Conservation (phyloP, 441 rosid genomes). For the Euphorbia celastroides region DNA sequence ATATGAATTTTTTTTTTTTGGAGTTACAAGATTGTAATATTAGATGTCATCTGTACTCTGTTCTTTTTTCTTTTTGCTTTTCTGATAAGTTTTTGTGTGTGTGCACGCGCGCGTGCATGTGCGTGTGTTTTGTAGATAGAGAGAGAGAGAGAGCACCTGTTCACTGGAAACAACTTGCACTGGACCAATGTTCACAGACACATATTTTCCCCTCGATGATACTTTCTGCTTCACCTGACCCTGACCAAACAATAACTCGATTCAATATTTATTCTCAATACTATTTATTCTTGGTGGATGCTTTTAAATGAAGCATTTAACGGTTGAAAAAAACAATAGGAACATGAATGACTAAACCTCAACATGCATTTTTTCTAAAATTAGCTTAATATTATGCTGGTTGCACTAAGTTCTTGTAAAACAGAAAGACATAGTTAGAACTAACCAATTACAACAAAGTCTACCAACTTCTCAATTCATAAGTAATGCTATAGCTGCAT, state of each 20-base stretch:
- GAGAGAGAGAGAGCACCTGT: conserved; percentile 59
- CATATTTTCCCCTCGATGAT: conserved; percentile 89
- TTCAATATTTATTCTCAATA: neutral
- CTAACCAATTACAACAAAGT: neutral
- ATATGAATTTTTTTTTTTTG: neutral
- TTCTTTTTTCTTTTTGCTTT: too few species aligned
- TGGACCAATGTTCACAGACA: conserved; percentile 96
- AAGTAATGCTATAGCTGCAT: neutral
- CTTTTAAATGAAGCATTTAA: neutral
- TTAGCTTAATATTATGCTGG: neutral
- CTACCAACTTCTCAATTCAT: conserved; percentile 1
- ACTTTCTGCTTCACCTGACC: conserved; percentile 51
- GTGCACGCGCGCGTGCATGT: neutral
- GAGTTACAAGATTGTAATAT: neutral
- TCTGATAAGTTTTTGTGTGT: neutral
- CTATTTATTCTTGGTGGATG: neutral
- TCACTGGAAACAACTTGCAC: conserved; percentile 86
- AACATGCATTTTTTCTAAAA: neutral
- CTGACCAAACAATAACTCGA: neutral
- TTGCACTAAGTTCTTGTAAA: neutral
- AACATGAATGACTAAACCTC: neutral
- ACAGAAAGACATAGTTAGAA: too few species aligned
- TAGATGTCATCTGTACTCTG: neutral
- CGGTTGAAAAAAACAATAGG: neutral
- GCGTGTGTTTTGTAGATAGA: neutral